Percentiles rank a stretch among this genome's conserved stretches.
Evolutionary conservation across 352 stramenopile genomes (phyloP).

Genomic region (Phytophthora niederhauseri): DNA sequence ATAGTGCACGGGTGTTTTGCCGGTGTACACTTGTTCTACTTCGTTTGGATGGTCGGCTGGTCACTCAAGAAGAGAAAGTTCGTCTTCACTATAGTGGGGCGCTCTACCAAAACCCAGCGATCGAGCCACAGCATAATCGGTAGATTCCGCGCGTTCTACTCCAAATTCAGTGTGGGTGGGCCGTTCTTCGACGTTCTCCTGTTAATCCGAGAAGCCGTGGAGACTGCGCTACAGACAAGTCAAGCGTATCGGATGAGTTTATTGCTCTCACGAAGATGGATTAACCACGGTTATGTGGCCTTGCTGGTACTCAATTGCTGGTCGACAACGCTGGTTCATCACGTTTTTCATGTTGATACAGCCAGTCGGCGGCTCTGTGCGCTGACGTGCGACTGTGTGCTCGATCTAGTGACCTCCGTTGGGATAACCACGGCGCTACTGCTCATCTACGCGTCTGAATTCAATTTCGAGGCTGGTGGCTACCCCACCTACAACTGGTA

Average conservation of each 20-base stretch:
- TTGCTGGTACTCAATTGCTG: conserved; percentile 42
- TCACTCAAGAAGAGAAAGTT: conserved; percentile 7
- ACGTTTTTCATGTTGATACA: not conserved
- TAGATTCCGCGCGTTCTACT: not conserved
- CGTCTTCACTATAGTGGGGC: conserved; percentile 4
- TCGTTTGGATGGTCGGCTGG: conserved; percentile 15
- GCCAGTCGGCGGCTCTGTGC: conserved; percentile 8
- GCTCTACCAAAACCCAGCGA: not conserved
- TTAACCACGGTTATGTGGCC: conserved; percentile 27
- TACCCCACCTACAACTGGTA: conserved; percentile 29
- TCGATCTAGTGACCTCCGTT: conserved; percentile 34
- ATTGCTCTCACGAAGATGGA: conserved; percentile 24
- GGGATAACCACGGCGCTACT: conserved; percentile 26
- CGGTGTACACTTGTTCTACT: conserved; percentile 9
- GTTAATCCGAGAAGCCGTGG: conserved; percentile 21
- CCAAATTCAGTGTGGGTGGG: conserved; percentile 13
- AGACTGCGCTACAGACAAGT: conserved; percentile 33
- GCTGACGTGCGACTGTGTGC: conserved; percentile 25
- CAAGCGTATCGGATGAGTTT: conserved; percentile 36
- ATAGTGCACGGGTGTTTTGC: conserved; percentile 5
- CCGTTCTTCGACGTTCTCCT: conserved; percentile 31
- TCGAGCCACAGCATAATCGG: not conserved
- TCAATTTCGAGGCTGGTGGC: conserved; percentile 6
- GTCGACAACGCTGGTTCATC: conserved; percentile 19
- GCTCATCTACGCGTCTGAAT: conserved; percentile 19